These are phyloP conservation scores for Fraxinus anomala DNA, from an alignment of 257 asterid genomes.

Conservation along the genomic window DNA sequence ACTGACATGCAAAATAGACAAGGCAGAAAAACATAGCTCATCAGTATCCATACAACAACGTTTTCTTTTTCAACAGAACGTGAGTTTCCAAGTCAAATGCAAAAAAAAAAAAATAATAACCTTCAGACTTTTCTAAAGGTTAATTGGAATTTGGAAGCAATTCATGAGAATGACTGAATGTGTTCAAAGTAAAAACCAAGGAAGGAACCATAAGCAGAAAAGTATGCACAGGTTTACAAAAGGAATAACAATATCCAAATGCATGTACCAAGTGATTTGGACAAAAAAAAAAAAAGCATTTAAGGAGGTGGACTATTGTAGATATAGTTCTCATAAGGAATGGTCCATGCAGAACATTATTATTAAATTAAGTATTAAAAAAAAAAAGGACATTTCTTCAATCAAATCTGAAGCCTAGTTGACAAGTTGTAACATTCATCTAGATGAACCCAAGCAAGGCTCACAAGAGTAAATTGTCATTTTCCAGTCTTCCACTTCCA, in stretches of 20 bases:
- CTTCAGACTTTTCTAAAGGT: neutral
- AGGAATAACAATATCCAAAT: neutral
- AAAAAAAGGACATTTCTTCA: neutral
- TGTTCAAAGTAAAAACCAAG: neutral
- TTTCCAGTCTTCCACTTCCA: neutral
- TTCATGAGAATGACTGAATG: neutral
- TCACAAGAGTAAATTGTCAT: neutral
- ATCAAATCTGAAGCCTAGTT: neutral
- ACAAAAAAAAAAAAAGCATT: neutral
- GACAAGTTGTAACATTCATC: neutral
- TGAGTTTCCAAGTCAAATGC: neutral
- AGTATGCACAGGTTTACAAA: neutral
- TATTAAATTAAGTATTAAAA: neutral
- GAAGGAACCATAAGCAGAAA: neutral
- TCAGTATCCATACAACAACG: neutral
- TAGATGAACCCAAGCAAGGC: neutral
- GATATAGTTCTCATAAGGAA: neutral
- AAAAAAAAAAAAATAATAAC: neutral
- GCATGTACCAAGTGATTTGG: neutral
- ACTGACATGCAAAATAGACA: neutral
- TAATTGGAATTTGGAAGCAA: neutral
- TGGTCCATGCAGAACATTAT: neutral
- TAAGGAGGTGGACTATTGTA: neutral
- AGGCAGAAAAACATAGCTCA: neutral
- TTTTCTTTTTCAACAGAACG: neutral